These are phyloP conservation scores for Vinca major DNA, from an alignment of 305 asterid species.

Conservation along the genomic window DNA sequence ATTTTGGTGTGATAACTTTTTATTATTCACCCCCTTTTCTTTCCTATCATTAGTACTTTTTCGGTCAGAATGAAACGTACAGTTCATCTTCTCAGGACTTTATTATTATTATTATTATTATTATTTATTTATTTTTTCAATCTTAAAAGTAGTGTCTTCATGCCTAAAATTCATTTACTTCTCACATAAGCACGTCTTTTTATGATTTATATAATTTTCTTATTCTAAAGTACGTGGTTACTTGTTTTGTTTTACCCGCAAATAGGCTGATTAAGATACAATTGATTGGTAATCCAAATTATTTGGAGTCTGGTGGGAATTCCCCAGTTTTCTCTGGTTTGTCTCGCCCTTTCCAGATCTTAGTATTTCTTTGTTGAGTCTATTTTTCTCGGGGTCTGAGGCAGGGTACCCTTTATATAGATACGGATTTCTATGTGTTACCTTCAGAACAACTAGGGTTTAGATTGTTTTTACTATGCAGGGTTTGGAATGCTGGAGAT, in stretches of 20 bases:
- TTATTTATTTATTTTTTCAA: background rate
- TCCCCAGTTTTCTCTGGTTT: background rate
- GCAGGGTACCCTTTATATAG: slow-evolving; percentile 3
- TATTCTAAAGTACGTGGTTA: background rate
- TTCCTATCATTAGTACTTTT: background rate
- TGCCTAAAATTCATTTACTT: too few species aligned
- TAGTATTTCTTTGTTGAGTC: background rate
- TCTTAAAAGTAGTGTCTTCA: background rate
- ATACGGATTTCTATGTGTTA: slow-evolving; percentile 16
- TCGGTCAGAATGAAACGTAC: background rate
- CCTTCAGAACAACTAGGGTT: slow-evolving; percentile 33
- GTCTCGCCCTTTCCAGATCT: background rate
- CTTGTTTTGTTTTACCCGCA: background rate
- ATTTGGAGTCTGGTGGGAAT: background rate
- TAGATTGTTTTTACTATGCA: slow-evolving; percentile 36
- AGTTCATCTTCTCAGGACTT: background rate
- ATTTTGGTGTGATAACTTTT: background rate
- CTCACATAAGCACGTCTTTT: background rate
- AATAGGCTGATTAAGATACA: background rate
- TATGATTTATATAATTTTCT: background rate
- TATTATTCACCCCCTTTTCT: background rate
- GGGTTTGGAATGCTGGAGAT: slow-evolving; percentile 39
- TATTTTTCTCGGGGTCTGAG: slow-evolving; percentile 4
- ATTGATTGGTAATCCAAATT: background rate
- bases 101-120: too few species aligned